These are phyloP conservation scores for Fusarium pseudoanthophilum DNA, from an alignment of 2,329 filamentous ascomycete genomes.

Conservation along the genomic window DNA sequence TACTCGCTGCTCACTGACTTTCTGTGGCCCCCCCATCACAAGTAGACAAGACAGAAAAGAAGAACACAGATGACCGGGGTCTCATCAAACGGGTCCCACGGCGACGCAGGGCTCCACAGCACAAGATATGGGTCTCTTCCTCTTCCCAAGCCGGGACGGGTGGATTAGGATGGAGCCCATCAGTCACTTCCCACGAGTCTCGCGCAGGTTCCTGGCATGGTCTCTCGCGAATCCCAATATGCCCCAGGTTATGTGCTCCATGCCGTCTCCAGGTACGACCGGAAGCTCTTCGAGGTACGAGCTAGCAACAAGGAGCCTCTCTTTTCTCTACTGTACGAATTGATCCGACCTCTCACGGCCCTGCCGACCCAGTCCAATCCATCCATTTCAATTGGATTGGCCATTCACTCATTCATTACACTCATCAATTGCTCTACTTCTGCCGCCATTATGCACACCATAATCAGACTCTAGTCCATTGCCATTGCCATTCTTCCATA, in stretches of 20 bases:
- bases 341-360: slow-evolving; percentile 39
- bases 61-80: slow-evolving; percentile 31
- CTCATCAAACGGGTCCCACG: slow-evolving; percentile 38
- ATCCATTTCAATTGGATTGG: slow-evolving; percentile 13
- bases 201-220: slow-evolving; percentile 34
- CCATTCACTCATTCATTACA: slow-evolving; percentile 13
- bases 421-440: slow-evolving; percentile 21
- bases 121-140: slow-evolving; percentile 23
- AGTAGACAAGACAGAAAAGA: slow-evolving; percentile 27
- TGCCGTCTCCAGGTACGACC: slow-evolving; percentile 41
- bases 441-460: slow-evolving; percentile 20
- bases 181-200: slow-evolving; percentile 37
- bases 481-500: slow-evolving; percentile 20
- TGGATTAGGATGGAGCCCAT: slow-evolving; percentile 33
- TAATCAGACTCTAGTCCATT: slow-evolving; percentile 11
- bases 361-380: slow-evolving; percentile 27
- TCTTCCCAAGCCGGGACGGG: slow-evolving; percentile 35
- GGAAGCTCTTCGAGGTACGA: slow-evolving; percentile 39
- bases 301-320: slow-evolving; percentile 30
- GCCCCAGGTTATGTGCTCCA: slow-evolving; percentile 38
- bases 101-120: slow-evolving; percentile 31
- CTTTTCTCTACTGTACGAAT: slow-evolving; percentile 42
- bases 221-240: slow-evolving; percentile 39
- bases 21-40: slow-evolving; percentile 26
- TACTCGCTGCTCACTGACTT: slow-evolving; percentile 26